These are phyloP conservation scores for Boletus pseudo-olivaceus DNA, from an alignment of 768 basidiomycete species.

Conservation along the genomic window DNA sequence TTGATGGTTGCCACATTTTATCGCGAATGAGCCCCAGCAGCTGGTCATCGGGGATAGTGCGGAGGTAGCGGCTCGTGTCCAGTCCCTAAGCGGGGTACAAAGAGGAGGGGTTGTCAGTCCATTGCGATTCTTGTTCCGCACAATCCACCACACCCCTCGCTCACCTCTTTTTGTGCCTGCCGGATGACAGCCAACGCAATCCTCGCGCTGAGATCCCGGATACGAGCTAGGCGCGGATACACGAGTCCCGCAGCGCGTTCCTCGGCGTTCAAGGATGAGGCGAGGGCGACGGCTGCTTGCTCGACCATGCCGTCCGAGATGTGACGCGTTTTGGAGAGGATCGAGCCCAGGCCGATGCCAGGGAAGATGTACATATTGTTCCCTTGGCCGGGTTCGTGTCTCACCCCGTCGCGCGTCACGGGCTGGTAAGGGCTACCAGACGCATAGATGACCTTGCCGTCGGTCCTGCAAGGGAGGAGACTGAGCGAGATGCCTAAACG, in stretches of 20 bases:
- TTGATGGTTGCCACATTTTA: conserved; percentile 54
- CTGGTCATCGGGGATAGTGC: conserved; percentile 44
- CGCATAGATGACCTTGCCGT: conserved; percentile 67
- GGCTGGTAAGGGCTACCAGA: conserved; percentile 68
- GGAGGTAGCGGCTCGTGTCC: conserved; percentile 46
- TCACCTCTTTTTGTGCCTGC: conserved; percentile 60
- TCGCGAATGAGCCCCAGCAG: conserved; percentile 48
- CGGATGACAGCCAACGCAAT: conserved; percentile 63
- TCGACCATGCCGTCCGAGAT: conserved; percentile 72
- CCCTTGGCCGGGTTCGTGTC: conserved; percentile 66
- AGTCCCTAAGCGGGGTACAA: conserved; percentile 21
- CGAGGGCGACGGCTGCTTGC: conserved; percentile 58
- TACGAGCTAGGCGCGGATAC: conserved; percentile 65
- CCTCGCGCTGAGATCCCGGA: conserved; percentile 60
- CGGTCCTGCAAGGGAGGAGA: conserved; percentile 41
- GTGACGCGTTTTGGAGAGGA: conserved; percentile 52
- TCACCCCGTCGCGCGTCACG: conserved; percentile 44
- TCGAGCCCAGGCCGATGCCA: conserved; percentile 58
- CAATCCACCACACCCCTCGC: conserved; percentile 10
- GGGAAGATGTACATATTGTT: conserved; percentile 79
- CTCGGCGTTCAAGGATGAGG: conserved; percentile 51
- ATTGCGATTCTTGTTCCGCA: background rate
- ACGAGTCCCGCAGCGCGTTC: conserved; percentile 55
- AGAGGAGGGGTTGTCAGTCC: background rate
- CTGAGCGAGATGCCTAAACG: background rate